phyloP scores from a whole-genome alignment of 352 stramenopile genomes.

The Pythium phragmitis region DNA sequence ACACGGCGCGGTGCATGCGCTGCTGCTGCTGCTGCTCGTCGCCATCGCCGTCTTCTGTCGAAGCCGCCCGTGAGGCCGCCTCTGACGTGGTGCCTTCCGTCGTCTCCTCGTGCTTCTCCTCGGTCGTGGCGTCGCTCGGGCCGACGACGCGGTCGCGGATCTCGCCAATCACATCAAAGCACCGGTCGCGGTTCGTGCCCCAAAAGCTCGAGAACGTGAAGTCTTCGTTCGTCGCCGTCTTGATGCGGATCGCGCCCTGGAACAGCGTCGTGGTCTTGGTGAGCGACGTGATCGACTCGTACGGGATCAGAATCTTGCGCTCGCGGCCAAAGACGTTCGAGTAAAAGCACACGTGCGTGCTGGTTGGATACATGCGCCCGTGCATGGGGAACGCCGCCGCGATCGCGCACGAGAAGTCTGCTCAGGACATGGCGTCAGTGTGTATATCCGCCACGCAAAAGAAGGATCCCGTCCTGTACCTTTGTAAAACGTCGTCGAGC shows the following conservation, averaged over 20 bases:
- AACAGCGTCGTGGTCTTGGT: conserved; percentile 86
- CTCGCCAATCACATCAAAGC: conserved; percentile 70
- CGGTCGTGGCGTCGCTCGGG: conserved; percentile 4
- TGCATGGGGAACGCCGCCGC: conserved; percentile 81
- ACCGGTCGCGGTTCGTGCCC: conserved; percentile 78
- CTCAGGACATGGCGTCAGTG: no score
- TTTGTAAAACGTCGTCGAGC: conserved; percentile 76
- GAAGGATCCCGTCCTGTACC: conserved; percentile 27
- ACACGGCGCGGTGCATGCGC: conserved; percentile 38
- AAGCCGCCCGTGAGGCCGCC: background rate
- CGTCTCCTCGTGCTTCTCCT: background rate
- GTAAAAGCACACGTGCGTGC: conserved; percentile 84
- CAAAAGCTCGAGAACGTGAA: conserved; percentile 88
- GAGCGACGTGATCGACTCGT: conserved; percentile 79
- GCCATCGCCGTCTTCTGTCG: background rate
- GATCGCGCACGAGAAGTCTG: conserved; percentile 85
- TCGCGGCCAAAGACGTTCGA: conserved; percentile 87
- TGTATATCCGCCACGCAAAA: no score
- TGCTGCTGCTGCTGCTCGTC: conserved; percentile 17
- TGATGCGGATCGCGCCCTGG: conserved; percentile 71
- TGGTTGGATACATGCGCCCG: conserved; percentile 86
- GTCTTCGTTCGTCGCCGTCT: conserved; percentile 50
- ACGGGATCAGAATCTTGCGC: conserved; percentile 86
- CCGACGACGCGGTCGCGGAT: conserved; percentile 58
- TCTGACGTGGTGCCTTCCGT: background rate